Evolutionary conservation across 164 flowering plant genomes (phyloP), one percentile per base, ranked within the genome.

Genomic region (Umbilicus rupestris): DNA sequence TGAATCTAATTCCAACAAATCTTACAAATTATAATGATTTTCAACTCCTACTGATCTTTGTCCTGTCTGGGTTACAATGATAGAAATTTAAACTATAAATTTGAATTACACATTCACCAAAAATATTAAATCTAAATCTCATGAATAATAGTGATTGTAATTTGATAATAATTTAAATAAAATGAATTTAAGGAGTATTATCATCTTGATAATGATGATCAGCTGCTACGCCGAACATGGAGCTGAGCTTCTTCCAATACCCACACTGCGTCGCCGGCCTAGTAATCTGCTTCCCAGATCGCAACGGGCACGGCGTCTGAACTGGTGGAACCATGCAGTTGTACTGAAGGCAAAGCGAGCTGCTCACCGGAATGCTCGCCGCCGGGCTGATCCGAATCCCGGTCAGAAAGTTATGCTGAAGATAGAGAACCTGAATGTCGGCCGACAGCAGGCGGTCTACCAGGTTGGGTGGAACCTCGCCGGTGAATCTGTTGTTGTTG

Each of bases 251-350:
- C 52, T 69, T 81, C 92, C 89, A 84, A 68, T 82, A 74, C 39
- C 37, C 67, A 64, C 98, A 94, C 80, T 94, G 96, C 6, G 71
- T 46, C 3, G 81, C 73, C 0, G 99, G 99, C 71, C 99, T 79
- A 0, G 89, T 83, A 74, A 81, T 87, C 85, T 87, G 92, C 64
- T 67, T 79, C 64, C 99, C 99, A 2, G 96, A 89, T 71, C 81
- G 84, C 67, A 79, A 62, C 28, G 99, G 99, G 80, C 99, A 94
- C 7, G 96, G 77, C 31, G 92, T 81, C 78, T 85, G 78, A 3
- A 88, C 73, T 17, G 99, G 97, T 66, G 89, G 96, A 5, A 91
- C 96, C 99, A 94, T 89, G 66, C 99, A 94, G 47, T 94, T 94
- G 50, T 94, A 94, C 85, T 87, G 93, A 67, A 94, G 73, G 70